Evolutionary conservation across 495 filamentous ascomycete species (phyloP).

Genomic region (Achaetomiella virescens): DNA sequence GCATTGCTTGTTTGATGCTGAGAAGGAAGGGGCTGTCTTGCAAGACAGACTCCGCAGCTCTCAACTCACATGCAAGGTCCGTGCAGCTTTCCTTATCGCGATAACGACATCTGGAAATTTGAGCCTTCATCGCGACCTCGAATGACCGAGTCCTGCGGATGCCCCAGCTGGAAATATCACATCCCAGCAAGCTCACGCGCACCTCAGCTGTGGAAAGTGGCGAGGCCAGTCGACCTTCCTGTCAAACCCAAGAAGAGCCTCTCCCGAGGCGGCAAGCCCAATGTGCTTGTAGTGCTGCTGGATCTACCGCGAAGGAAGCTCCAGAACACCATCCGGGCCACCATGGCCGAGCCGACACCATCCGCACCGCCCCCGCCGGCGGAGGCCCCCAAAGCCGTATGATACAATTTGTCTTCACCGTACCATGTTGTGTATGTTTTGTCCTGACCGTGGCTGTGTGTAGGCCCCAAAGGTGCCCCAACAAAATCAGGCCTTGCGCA

Average conservation of each 20-base stretch:
- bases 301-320: conserved; percentile 11
- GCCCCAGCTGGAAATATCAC: background rate
- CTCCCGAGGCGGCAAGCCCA: conserved; percentile 3
- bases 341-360: conserved; percentile 26
- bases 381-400: conserved; percentile 17
- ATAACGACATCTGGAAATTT: too few species aligned
- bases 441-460: conserved; percentile 20
- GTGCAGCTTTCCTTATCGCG: too few species aligned
- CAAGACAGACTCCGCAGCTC: too few species aligned
- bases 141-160: background rate
- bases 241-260: background rate
- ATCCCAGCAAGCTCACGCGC: background rate
- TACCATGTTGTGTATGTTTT: too few species aligned
- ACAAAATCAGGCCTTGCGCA: conserved; percentile 63
- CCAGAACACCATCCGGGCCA: conserved; percentile 3
- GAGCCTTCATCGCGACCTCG: too few species aligned
- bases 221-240: conserved; percentile 2
- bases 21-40: too few species aligned
- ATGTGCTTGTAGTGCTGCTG: conserved; percentile 20
- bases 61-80: too few species aligned
- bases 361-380: conserved; percentile 12
- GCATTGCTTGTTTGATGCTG: too few species aligned
- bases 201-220: conserved; percentile 2
- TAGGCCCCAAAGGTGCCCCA: conserved; percentile 42
- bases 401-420: background rate